Percentiles rank a stretch among this genome's conserved stretches.
Conservation (phyloP, 2,329 filamentous ascomycete species). For the Cucurbitaria berberidis region DNA sequence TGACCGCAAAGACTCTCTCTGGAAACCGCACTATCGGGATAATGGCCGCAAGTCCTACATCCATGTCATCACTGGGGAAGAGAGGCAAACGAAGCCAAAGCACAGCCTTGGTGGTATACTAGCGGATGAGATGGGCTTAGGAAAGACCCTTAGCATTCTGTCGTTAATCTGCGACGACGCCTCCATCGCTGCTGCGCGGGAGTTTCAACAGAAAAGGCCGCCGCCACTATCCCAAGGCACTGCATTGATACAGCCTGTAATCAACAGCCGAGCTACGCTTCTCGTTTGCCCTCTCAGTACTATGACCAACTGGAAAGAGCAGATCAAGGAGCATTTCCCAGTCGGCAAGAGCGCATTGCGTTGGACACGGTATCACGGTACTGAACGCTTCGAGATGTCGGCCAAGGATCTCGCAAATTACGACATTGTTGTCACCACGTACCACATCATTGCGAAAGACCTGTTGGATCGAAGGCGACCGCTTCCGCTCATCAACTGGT, state of each 20-base stretch:
- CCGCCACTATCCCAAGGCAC: constrained; percentile 22
- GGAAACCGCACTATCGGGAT: constrained; percentile 67
- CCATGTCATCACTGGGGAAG: constrained; percentile 80
- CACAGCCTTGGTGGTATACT: constrained; percentile 54
- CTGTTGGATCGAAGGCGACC: constrained; percentile 66
- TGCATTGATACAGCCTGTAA: constrained; percentile 39
- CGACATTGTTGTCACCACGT: constrained; percentile 91
- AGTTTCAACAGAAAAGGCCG: constrained; percentile 66
- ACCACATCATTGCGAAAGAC: constrained; percentile 85
- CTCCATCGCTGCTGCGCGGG: constrained; percentile 66
- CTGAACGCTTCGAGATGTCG: constrained; percentile 68
- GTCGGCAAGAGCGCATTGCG: constrained; percentile 62
- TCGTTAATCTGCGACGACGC: constrained; percentile 68
- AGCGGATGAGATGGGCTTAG: constrained; percentile 60
- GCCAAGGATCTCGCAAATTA: constrained; percentile 70
- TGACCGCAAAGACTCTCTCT: constrained; percentile 73
- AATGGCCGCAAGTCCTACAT: constrained; percentile 70
- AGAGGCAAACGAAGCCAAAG: constrained; percentile 41
- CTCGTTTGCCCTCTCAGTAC: constrained; percentile 90
- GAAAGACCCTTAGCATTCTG: constrained; percentile 74
- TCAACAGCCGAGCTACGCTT: constrained; percentile 80
- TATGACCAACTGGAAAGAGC: constrained; percentile 91
- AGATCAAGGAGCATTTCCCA: constrained; percentile 82
- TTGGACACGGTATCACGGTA: constrained; percentile 87
- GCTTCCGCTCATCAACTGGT: constrained; percentile 83